Evolutionary conservation across 169 alveolate species (phyloP).

Genomic region (Toxoplasma gondii): DNA sequence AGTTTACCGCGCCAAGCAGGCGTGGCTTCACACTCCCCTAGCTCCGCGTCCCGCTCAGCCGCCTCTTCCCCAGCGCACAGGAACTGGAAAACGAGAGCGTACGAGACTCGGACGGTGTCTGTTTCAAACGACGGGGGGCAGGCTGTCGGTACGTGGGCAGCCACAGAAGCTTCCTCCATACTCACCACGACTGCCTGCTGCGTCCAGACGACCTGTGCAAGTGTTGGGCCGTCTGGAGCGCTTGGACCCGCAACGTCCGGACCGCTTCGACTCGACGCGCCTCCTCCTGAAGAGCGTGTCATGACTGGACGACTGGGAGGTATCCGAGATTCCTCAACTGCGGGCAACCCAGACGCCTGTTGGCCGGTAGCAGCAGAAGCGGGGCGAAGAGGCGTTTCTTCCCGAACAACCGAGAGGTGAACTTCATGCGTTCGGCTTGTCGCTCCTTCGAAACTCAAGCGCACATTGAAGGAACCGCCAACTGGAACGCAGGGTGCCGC

Average conservation of each 20-base stretch:
- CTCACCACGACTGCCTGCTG: background rate
- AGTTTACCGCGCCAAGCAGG: background rate
- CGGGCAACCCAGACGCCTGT: background rate
- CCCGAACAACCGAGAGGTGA: background rate
- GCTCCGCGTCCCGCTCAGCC: background rate
- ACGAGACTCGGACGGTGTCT: background rate
- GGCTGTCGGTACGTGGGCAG: background rate
- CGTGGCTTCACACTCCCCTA: background rate
- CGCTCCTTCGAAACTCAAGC: background rate
- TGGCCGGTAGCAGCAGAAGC: background rate
- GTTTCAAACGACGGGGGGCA: conserved; percentile 24
- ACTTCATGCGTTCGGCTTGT: background rate
- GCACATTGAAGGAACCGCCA: background rate
- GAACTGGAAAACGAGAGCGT: conserved; percentile 9
- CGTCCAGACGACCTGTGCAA: background rate
- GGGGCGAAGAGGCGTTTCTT: conserved; percentile 16
- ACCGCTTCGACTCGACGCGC: too few species aligned
- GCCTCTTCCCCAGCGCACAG: background rate
- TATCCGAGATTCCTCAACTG: too few species aligned
- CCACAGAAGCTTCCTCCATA: background rate
- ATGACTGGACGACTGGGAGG: too few species aligned
- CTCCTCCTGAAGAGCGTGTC: too few species aligned
- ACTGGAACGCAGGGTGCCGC: background rate
- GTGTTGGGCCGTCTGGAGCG: background rate
- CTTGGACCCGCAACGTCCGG: background rate